Conservation (phyloP, 2,329 filamentous ascomycete genomes). For the Colletotrichum sp. region DNA sequence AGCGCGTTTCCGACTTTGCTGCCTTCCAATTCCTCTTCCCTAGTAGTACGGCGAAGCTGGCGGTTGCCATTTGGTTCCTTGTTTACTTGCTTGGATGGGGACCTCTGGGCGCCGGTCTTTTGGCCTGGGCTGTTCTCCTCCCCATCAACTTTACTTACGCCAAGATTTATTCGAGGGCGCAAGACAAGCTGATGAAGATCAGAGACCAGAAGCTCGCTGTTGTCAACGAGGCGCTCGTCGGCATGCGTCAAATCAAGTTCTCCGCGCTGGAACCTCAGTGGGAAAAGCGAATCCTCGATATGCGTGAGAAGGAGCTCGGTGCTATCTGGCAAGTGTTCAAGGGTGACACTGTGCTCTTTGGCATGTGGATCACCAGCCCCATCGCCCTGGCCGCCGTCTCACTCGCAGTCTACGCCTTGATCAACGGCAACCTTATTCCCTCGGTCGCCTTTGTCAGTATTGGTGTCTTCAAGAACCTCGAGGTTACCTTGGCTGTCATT, state of each 20-base stretch:
- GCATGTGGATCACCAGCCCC: conserved; percentile 76
- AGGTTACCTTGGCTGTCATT: conserved; percentile 72
- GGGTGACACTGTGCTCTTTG: conserved; percentile 66
- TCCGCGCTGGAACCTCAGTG: conserved; percentile 78
- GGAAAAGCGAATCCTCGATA: conserved; percentile 70
- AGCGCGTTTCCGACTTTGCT: conserved; percentile 72
- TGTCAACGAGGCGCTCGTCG: conserved; percentile 77
- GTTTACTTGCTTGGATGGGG: conserved; percentile 75
- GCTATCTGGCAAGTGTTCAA: conserved; percentile 71
- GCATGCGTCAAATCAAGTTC: conserved; percentile 87
- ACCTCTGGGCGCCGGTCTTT: conserved; percentile 68
- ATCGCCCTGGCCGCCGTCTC: conserved; percentile 76
- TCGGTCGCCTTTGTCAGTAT: conserved; percentile 83
- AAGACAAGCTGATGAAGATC: conserved; percentile 76
- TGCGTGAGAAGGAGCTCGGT: conserved; percentile 69
- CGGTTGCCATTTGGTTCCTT: conserved; percentile 71
- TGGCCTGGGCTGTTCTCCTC: conserved; percentile 66
- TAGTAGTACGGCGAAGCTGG: conserved; percentile 65
- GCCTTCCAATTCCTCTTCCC: conserved; percentile 70
- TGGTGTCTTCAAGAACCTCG: conserved; percentile 75
- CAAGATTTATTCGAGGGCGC: conserved; percentile 67
- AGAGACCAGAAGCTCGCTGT: conserved; percentile 78
- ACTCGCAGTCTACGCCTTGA: conserved; percentile 69
- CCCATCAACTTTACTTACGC: conserved; percentile 74
- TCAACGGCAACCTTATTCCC: conserved; percentile 68